These are phyloP conservation scores for Chalciporus sp. DNA, from an alignment of 1,284 basidiomycete genomes.

Conservation along the genomic window DNA sequence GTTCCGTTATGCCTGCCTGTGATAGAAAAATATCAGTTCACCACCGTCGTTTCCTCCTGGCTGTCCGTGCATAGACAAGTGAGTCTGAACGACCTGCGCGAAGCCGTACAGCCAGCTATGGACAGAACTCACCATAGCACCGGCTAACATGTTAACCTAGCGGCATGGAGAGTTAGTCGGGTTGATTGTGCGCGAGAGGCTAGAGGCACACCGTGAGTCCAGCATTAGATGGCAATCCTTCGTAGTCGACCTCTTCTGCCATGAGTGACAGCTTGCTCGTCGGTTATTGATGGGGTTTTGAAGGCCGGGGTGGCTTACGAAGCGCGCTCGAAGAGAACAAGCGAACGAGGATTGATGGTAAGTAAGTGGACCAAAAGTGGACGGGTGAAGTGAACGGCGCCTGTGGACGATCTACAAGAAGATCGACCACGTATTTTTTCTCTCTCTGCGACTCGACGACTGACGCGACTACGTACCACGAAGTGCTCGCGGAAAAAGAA, in stretches of 20 bases:
- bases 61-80: not conserved
- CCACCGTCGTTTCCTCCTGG: not conserved
- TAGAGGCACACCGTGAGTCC: conserved; percentile 59
- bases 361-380: not conserved
- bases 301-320: conserved; percentile 3
- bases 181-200: not conserved
- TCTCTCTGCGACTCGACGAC: not conserved
- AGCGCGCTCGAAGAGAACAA: conserved; percentile 7
- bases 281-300: conserved; percentile 1
- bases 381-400: conserved; percentile 1
- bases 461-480: conserved; percentile 1
- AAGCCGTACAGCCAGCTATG: conserved; percentile 3
- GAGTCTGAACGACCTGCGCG: conserved; percentile 1
- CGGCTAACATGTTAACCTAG: conserved; percentile 96
- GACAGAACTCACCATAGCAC: conserved; percentile 76
- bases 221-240: conserved; percentile 75
- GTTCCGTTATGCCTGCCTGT: conserved; percentile 97
- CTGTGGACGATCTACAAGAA: conserved; percentile 1
- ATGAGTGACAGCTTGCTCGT: conserved; percentile 32
- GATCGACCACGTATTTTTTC: conserved; percentile 11
- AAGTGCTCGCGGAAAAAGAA: not conserved
- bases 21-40: conserved; percentile 14
- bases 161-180: conserved; percentile 5
- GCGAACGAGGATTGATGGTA: not conserved
- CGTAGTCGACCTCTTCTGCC: conserved; percentile 75